These are phyloP conservation scores for rapeseed (Brassica napus) DNA, from an alignment of 345 rosid species.

Conservation along the genomic window Da-Ae NC_063436.1:17057001-17057500, in stretches of 20 bases:
- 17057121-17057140: conserved; percentile 65
- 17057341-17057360: conserved; percentile 65
- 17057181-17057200: conserved; percentile 51
- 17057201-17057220: conserved; percentile 30
- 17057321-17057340: conserved; percentile 63
- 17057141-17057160: conserved; percentile 69
- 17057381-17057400: conserved; percentile 61
- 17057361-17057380: conserved; percentile 60
- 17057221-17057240: conserved; percentile 56
- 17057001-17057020: conserved; percentile 49
- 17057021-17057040: conserved; percentile 66
- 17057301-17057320: conserved; percentile 64
- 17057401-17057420: conserved; percentile 68
- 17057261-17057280: conserved; percentile 62
- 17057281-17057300: conserved; percentile 60
- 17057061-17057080: conserved; percentile 63
- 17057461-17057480: conserved; percentile 60
- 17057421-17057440: conserved; percentile 60
- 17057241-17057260: conserved; percentile 65
- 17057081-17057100: conserved; percentile 67
- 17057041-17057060: conserved; percentile 68
- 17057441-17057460: conserved; percentile 56
- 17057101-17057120: conserved; percentile 63
- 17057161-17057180: conserved; percentile 69
- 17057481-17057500: conserved; percentile 71